phyloP scores from a whole-genome alignment of 202 grass and related monocot genomes.

The Panicum hallii region DNA sequence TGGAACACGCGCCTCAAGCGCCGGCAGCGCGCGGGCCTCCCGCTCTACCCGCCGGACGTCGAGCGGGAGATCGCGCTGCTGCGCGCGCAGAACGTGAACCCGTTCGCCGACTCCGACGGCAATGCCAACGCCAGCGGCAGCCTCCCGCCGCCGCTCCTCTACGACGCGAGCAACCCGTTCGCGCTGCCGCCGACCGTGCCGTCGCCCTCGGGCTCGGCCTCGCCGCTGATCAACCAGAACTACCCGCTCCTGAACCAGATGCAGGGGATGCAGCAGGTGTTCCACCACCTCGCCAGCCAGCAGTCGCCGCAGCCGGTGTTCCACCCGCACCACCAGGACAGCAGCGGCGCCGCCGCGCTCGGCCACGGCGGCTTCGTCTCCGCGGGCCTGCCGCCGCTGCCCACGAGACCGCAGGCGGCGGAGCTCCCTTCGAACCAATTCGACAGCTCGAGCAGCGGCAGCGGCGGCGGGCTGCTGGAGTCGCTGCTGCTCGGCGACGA shows the following conservation, averaged over 20 bases:
- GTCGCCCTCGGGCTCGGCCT: not conserved
- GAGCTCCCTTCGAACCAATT: constrained; percentile 63
- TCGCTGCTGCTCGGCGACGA: constrained; percentile 40
- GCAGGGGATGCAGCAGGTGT: constrained; percentile 37
- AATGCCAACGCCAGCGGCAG: not conserved
- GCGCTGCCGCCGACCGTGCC: constrained; percentile 31
- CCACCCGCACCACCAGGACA: constrained; percentile 3
- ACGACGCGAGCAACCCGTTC: constrained; percentile 50
- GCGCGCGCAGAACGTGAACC: constrained; percentile 46
- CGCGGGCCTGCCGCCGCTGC: constrained; percentile 42
- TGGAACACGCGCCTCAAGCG: constrained; percentile 89
- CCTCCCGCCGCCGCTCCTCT: constrained; percentile 23
- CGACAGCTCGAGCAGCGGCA: not conserved
- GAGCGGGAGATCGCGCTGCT: constrained; percentile 51
- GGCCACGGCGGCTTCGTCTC: not conserved
- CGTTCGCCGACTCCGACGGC: constrained; percentile 19
- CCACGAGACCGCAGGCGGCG: not conserved
- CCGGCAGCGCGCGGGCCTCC: constrained; percentile 62
- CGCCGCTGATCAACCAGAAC: constrained; percentile 47
- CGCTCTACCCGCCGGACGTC: constrained; percentile 69
- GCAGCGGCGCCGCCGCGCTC: too few relatives aligned
- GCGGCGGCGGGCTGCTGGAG: constrained; percentile 25
- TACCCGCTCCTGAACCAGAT: constrained; percentile 57
- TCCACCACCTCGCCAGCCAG: constrained; percentile 15
- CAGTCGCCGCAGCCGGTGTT: constrained; percentile 16